Base-by-base conservation (phyloP, 371 early-diverging fungal genomes). In the Mortierella sp. region DNA sequence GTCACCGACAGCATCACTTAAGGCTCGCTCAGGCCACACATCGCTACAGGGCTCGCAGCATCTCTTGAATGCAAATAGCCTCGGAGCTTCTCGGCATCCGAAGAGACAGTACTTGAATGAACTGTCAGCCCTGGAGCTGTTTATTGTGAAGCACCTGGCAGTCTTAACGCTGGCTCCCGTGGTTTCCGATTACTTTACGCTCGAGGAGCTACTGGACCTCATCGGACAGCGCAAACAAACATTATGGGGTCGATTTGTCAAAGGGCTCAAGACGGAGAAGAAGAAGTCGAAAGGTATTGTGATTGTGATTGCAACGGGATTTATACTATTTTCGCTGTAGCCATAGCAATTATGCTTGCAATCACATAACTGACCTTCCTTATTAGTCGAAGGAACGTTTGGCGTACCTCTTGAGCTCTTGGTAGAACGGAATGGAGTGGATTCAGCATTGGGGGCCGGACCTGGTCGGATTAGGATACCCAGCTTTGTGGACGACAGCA, bases 381-480 rank as follows among this genome's bases (percentile, higher is more conserved):
- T 24, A 26, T 24, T 55, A 66, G 84, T 80, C 75, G 88, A 89
- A 70, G 87, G 94, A 37, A 89, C 94, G 1, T 98, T 98, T 83
- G 97, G 97, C n/a, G 95, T 95, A 1, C 86, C 94, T 6, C 78
- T 98, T 42, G 97, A 97, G 57, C 67, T 85, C 1, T 82, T 97
- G 8, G 87, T 95, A 7, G 95, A 97, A 62, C 86, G 89, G 58
- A 88, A 90, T 64, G 94, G 96, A 0, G 88, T 92, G 4, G 94
- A 96, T 56, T 92, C 96, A 0, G 86, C 86, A 9, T 72, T 95
- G n/a, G 94, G 93, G 0, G 86, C 91, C 6, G 90, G 92, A 0
- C 92, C 93, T 15, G 89, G 89, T 23, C 81, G 89, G n/a, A 84
- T 91, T 32, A 84, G 89, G 23, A 89, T 97, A 19, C 99, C 99